Evolutionary conservation across 148 eudicot species (phyloP), one percentile per base, ranked within the genome.

Genomic region (Silene latifolia): DNA sequence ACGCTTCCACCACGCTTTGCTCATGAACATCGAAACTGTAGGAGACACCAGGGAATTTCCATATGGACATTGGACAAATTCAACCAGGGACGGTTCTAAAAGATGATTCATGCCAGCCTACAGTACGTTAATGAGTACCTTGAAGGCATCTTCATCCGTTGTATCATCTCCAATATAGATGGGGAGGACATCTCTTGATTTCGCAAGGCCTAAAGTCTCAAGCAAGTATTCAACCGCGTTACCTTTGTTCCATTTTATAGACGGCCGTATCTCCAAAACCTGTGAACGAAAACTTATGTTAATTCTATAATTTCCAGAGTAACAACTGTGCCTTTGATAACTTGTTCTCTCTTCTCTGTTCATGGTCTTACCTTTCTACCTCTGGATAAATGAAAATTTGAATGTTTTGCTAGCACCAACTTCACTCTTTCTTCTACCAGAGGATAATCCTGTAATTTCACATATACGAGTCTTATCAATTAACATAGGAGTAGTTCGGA

Each of bases 121-220:
- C n/a, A n/a, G n/a, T n/a, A n/a, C n/a, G n/a, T n/a, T n/a, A n/a
- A 72, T 35, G 53, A 17, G 9, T 47, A 81, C 98, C 95, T 91
- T 85, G 74, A 93, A 93, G 70, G 98, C 98, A 73, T 93, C 98
- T 78, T 93, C 98, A 79, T 93, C 98, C 0, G 97, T 87, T 63
- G 76, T 83, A 74, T 93, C 98, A 72, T 93, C 98, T 29, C 98
- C 98, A 8, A 93, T 85, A 73, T 91, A 93, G 14, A 93, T 18
- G 0, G 98, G 97, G 68, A 88, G 71, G 62, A 89, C 90, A 60
- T 89, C 83, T 39, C 42, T 77, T 8, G 88, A 76, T 67, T 85
- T 75, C 11, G 86, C 73, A 25, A 87, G 82, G 1, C 98, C 95
- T 58, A 93, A 76, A 57, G 95, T 87, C 60, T 91, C 87, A 5